Base-by-base conservation (phyloP, 345 rosid genomes). In the Aquilaria yunnanensis region DNA sequence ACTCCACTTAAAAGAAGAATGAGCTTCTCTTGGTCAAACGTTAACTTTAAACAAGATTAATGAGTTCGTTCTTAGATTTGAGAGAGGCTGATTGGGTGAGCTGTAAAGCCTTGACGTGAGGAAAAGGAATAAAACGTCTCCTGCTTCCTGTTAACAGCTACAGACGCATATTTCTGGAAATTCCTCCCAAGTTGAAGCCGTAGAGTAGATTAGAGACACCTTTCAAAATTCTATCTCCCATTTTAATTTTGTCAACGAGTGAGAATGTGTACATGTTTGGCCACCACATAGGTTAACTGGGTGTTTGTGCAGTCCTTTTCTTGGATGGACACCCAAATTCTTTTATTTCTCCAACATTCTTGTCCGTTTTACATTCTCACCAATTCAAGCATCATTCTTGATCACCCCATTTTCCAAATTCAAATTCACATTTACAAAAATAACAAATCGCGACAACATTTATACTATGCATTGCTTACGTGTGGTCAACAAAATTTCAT, bases 31-130 rank as follows among this genome's bases (percentile, higher is more conserved):
- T 23, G 23, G 23, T 23, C 23, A 23, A 23, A 23, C 23, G 23
- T 23, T 23, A 23, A 23, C 23, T 23, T 23, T 23, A 23, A 23
- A 23, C 23, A 23, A 23, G 23, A 23, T 23, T 23, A 16, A 16
- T 16, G 23, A 23, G 23, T 23, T 23, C 23, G 23, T 23, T 23
- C 23, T 23, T 23, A 23, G 43, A 37, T 3, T 37, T 3, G 43
- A 37, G 43, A 37, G 43, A 37, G 43, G 3, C 5, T 9, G 6
- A 47, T 43, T 9, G 7, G 9, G 12, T 63, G 66, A 67, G 72
- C 61, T 67, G 59, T 70, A 65, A 68, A 70, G 69, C 68, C 67
- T 33, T 55, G 61, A 61, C 30, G 13, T 54, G 46, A 30, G 66
- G 47, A 29, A 13, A 16, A 14, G 45, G 67, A 68, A 60, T 34